Conservation (phyloP, 306 rosid genomes). For the Cucurbita ficifolia region DNA sequence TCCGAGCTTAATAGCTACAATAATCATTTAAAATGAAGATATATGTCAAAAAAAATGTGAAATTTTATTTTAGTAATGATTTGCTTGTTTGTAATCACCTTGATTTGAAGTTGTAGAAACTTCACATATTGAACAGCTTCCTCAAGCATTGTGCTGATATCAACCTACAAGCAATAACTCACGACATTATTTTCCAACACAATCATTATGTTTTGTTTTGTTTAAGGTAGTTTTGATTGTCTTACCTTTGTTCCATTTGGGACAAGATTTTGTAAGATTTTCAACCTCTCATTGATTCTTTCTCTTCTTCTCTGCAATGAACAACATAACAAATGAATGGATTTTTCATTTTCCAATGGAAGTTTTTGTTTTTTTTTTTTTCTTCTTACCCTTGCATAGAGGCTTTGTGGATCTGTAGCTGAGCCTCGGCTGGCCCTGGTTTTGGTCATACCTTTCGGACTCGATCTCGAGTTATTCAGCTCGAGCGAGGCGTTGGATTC, state of each 20-base stretch:
- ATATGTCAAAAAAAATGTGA: not conserved
- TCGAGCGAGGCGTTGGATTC: slow-evolving; percentile 42
- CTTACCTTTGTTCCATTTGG: slow-evolving; percentile 91
- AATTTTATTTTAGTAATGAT: not conserved
- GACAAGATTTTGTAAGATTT: slow-evolving; percentile 58
- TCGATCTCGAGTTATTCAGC: slow-evolving; percentile 29
- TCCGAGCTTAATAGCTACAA: slow-evolving; percentile 75
- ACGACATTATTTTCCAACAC: not conserved
- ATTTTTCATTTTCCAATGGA: not conserved
- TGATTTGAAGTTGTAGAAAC: slow-evolving; percentile 76
- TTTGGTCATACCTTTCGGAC: slow-evolving; percentile 26
- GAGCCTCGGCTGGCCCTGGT: slow-evolving; percentile 41
- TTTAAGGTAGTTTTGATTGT: not conserved
- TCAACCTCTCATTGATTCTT: slow-evolving; percentile 83
- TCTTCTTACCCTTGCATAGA: slow-evolving; percentile 65
- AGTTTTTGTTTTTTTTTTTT: not conserved
- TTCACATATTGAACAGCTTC: slow-evolving; percentile 89
- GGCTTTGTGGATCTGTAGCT: slow-evolving; percentile 67
- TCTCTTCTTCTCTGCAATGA: slow-evolving; percentile 81
- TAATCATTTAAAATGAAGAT: not conserved
- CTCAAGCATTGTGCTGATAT: slow-evolving; percentile 97
- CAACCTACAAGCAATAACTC: slow-evolving; percentile 37
- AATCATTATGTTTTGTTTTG: not conserved
- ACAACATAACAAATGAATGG: not conserved
- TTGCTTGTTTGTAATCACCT: slow-evolving; percentile 28